phyloP scores from a whole-genome alignment of 2,329 filamentous ascomycete genomes.

The Lasiodiplodia theobromae region DNA sequence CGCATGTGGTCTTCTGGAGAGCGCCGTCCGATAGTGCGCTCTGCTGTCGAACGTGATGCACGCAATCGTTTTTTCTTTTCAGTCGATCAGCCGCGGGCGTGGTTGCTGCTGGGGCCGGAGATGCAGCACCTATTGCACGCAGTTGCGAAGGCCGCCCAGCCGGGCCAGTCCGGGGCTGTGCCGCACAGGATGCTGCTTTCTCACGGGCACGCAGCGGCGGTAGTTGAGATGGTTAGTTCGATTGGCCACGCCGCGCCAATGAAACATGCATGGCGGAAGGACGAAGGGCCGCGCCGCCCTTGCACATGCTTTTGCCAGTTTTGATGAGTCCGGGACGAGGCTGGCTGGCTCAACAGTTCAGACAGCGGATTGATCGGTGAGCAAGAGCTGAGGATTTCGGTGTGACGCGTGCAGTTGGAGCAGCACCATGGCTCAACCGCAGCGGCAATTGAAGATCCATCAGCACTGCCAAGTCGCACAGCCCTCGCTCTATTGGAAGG shows the following conservation, averaged over 20 bases:
- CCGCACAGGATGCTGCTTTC: constrained; percentile 3
- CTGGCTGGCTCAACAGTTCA: constrained; percentile 21
- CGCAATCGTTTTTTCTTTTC: background rate
- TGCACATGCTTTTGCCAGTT: constrained; percentile 25
- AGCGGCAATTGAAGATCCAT: constrained; percentile 5
- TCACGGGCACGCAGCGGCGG: constrained; percentile 2
- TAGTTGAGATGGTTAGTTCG: background rate
- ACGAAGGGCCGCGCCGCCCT: constrained; percentile 13
- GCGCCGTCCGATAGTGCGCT: constrained; percentile 4
- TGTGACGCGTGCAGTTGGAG: constrained; percentile 6
- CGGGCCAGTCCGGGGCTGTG: constrained; percentile 1
- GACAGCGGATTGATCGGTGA: background rate
- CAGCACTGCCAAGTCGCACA: constrained; percentile 15
- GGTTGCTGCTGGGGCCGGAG: background rate
- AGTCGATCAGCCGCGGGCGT: too few species aligned
- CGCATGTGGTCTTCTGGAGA: constrained; percentile 15
- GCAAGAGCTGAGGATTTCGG: constrained; percentile 18
- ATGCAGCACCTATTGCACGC: background rate
- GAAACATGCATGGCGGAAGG: constrained; percentile 21
- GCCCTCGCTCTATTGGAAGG: constrained; percentile 2
- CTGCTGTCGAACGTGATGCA: too few species aligned
- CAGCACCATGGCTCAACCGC: constrained; percentile 16
- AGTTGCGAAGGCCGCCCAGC: background rate
- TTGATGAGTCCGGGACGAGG: constrained; percentile 11
- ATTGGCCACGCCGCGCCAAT: constrained; percentile 16